Conservation (phyloP, 2,329 filamentous ascomycete genomes). For the Plenodomus lindquistii region DNA sequence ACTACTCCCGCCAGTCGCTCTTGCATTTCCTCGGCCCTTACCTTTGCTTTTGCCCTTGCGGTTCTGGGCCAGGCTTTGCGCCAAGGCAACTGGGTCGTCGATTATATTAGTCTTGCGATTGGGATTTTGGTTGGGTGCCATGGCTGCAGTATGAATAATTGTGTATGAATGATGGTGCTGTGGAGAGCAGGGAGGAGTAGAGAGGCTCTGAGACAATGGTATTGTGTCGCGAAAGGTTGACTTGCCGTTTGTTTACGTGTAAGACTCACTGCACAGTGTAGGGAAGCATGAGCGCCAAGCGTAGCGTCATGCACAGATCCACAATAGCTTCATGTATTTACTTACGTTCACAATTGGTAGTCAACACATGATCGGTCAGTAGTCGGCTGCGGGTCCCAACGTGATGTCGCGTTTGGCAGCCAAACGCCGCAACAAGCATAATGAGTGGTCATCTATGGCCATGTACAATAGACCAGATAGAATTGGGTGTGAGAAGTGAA, state of each 20-base stretch:
- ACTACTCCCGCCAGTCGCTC: background rate
- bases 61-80: constrained; percentile 2
- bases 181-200: background rate
- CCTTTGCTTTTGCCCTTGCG: constrained; percentile 1
- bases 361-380: background rate
- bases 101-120: constrained; percentile 7
- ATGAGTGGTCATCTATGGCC: background rate
- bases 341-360: background rate
- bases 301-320: background rate
- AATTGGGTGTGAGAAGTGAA: background rate
- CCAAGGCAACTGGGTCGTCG: background rate
- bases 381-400: background rate
- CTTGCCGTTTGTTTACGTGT: constrained; percentile 4
- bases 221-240: background rate
- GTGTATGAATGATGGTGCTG: background rate
- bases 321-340: background rate
- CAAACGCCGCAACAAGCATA: background rate
- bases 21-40: constrained; percentile 1
- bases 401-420: background rate
- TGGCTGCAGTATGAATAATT: background rate
- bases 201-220: background rate
- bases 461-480: background rate
- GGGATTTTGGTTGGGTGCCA: background rate
- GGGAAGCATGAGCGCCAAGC: background rate
- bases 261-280: constrained; percentile 3